Evolutionary conservation across 1,284 basidiomycete genomes (phyloP), one percentile per base, ranked within the genome.

Genomic region (Moniliophthora roreri): DNA sequence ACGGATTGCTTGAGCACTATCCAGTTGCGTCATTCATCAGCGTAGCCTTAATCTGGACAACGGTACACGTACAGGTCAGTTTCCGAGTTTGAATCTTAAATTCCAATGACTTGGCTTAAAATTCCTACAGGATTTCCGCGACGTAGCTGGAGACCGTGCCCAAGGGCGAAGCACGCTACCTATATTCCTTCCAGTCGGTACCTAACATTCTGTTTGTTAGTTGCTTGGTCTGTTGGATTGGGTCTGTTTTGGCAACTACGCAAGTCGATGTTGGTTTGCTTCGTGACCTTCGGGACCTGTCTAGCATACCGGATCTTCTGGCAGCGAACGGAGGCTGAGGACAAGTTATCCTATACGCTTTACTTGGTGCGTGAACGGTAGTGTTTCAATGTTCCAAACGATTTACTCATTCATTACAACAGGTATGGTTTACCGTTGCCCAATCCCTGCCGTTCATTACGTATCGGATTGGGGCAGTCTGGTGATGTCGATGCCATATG

Each of bases 71-170:
- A 48, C 45, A 48, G 35, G 58, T 56, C 53, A 21, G 53, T n/a
- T 53, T 48, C 18, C 49, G 58, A n/a, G 58, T 67, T 2, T 52
- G n/a, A n/a, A n/a, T n/a, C n/a, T n/a, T n/a, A n/a, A n/a, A 70
- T 45, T 50, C 56, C 60, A 41, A 72, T 5, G 60, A 73, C 38
- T 57, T 68, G 20, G 54, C 60, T 9, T 66, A 63, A 2, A 64
- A 65, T 26, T 68, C 36, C 62, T 64, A 0, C 73, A 75, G 58
- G 76, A 77, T 51, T 77, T 74, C 58, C 65, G 67, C 24, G 77
- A 78, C 48, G 63, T 68, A 7, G 64, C 61, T 4, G 77, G 76
- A 4, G 76, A 78, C 55, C 56, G 52, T 3, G 57, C 40, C 5
- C 62, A 66, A 23, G 74, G 75, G 11, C 65, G 76, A 13, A 63